Conservation (phyloP, 441 rosid species). For the Populus hybrid region DNA sequence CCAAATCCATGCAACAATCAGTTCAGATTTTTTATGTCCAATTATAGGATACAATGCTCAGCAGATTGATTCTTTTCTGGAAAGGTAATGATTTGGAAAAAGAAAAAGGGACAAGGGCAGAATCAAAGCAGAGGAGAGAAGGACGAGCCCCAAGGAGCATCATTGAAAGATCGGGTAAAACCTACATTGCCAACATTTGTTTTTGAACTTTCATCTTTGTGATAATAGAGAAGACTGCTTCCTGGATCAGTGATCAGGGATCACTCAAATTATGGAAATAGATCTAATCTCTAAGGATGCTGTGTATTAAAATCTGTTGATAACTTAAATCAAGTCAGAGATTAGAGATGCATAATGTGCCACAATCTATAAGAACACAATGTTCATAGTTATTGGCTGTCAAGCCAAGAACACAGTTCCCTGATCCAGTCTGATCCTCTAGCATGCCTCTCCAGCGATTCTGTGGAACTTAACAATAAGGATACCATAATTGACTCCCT, state of each 20-base stretch:
- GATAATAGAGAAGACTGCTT: background rate
- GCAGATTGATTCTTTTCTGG: background rate
- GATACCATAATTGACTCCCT: slow-evolving; percentile 21
- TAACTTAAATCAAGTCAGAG: slow-evolving; percentile 2
- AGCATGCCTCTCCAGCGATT: slow-evolving; percentile 22
- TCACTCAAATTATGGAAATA: background rate
- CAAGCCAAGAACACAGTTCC: slow-evolving; percentile 19
- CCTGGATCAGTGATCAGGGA: background rate
- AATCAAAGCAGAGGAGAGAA: background rate
- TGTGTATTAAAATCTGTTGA: slow-evolving; percentile 13
- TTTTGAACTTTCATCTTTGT: background rate
- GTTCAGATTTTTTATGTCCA: background rate
- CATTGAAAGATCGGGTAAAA: background rate
- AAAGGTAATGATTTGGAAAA: background rate
- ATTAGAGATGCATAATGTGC: slow-evolving; percentile 8
- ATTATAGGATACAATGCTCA: background rate
- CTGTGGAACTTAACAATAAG: slow-evolving; percentile 8
- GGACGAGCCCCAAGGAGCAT: background rate
- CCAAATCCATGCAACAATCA: background rate
- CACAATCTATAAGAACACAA: slow-evolving; percentile 12
- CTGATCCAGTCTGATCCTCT: slow-evolving; percentile 20
- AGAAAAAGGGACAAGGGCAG: background rate
- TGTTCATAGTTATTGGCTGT: slow-evolving; percentile 5
- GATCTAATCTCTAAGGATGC: background rate
- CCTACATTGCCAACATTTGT: background rate